A percentile compares a stretch with the other conserved stretches of the same genome.
phyloP scores from a whole-genome alignment of 768 basidiomycete genomes.

The Phylloporus sp. region DNA sequence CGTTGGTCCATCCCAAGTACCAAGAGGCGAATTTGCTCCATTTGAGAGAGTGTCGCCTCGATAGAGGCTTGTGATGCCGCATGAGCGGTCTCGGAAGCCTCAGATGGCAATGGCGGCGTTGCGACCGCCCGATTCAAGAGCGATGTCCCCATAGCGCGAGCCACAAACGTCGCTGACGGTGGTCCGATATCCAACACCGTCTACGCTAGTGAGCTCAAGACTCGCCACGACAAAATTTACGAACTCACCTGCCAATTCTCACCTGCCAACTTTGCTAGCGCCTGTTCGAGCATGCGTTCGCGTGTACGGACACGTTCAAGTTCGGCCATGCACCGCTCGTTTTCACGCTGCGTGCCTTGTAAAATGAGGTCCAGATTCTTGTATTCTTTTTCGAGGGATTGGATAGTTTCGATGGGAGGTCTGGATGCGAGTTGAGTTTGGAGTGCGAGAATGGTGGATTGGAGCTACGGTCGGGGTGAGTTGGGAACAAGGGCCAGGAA shows the following conservation, averaged over 20 bases:
- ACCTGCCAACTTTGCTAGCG: constrained; percentile 65
- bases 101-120: constrained; percentile 15
- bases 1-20: constrained; percentile 77
- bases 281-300: constrained; percentile 73
- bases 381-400: constrained; percentile 67
- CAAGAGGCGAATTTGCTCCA: constrained; percentile 65
- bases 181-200: constrained; percentile 36
- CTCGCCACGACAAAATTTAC: not conserved
- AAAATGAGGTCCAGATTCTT: constrained; percentile 72
- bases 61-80: constrained; percentile 24
- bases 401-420: constrained; percentile 64
- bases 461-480: constrained; percentile 41
- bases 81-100: constrained; percentile 10
- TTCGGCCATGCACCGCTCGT: constrained; percentile 80
- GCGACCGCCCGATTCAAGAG: constrained; percentile 22
- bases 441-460: constrained; percentile 56
- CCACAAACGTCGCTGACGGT: constrained; percentile 26
- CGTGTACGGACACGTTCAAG: constrained; percentile 67
- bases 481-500: not conserved
- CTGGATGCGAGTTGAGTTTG: constrained; percentile 64
- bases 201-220: constrained; percentile 7
- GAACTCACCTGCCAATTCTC: constrained; percentile 75
- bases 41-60: constrained; percentile 50
- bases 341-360: constrained; percentile 80
- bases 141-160: constrained; percentile 28